phyloP scores from a whole-genome alignment of 1,139 yeast genomes.

The Pichia sp. region DNA sequence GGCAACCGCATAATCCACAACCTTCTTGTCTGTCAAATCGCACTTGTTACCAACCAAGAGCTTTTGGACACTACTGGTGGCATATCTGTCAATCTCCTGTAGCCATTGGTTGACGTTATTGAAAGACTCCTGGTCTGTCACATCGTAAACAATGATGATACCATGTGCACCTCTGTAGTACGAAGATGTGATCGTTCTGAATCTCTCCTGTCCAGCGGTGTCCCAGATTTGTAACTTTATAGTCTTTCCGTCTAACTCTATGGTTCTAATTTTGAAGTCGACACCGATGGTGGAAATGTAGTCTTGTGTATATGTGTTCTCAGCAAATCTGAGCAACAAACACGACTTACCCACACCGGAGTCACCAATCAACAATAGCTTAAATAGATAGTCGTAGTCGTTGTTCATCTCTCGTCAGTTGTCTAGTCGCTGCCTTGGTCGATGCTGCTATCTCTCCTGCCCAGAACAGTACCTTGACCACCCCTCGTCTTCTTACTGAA shows the following conservation, averaged over 20 bases:
- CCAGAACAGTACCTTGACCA: not conserved
- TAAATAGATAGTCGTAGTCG: slow-evolving; percentile 96
- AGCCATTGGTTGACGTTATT: slow-evolving; percentile 98
- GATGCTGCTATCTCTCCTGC: not conserved
- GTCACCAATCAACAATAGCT: slow-evolving; percentile 90
- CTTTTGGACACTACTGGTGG: slow-evolving; percentile 96
- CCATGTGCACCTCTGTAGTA: slow-evolving; percentile 99
- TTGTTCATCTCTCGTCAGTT: slow-evolving; percentile 49
- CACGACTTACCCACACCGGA: slow-evolving; percentile 99
- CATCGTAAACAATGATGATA: slow-evolving; percentile 95
- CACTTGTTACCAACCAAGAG: slow-evolving; percentile 95
- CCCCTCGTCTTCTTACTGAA: not conserved
- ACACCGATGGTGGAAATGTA: slow-evolving; percentile 98
- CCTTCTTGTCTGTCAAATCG: slow-evolving; percentile 89
- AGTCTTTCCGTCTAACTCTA: slow-evolving; percentile 93
- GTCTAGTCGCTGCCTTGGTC: not conserved
- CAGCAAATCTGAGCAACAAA: slow-evolving; percentile 90
- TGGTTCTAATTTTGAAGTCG: slow-evolving; percentile 95
- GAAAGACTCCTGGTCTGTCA: slow-evolving; percentile 96
- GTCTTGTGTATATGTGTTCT: slow-evolving; percentile 95
- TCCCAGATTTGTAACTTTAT: slow-evolving; percentile 98
- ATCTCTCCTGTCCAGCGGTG: slow-evolving; percentile 98
- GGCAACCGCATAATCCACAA: slow-evolving; percentile 93
- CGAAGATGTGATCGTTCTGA: slow-evolving; percentile 95
- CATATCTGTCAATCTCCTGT: slow-evolving; percentile 97